Base-by-base conservation (phyloP, 805 yeast genomes). In the Ogataea dorogensis region DNA sequence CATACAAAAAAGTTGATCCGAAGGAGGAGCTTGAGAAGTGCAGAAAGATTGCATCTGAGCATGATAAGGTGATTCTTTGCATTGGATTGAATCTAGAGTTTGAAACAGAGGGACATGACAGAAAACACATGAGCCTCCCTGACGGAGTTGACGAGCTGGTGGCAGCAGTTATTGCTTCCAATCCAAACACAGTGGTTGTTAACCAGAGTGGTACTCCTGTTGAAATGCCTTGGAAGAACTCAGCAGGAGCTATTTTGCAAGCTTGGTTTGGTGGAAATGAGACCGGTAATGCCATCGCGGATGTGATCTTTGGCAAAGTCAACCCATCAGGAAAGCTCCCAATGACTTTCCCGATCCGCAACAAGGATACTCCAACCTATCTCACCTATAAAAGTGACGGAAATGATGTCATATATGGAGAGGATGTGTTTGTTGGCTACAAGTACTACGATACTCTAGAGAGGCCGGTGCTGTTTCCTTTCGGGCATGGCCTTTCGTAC, bases 371-470 rank as follows among this genome's bases (percentile, higher is more conserved):
- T 43, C 82, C 84, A 10, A 68, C 81, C 0, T 77, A 54, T 56
- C 56, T 75, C 49, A 75, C 69, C 58, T 75, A 61, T 60, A 59
- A 62, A 19, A 61, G 78, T 6, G 71, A 70, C 50, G 65, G 66
- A 50, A 82, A 82, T 27, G 58, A 70, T 33, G 75, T 70, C 20
- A 49, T 71, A 36, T 80, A 79, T 47, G 83, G 84, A 40, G 86
- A 80, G 54, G 83, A 77, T 51, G 71, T 79, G 30, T 79, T 66
- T 53, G 74, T 79, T 35, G 86, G 85, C 15, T 78, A 79, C 63
- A 63, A 76, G 41, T 75, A 60, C 61, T 80, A 75, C 56, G 84
- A 79, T 49, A 72, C 71, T 55, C 51, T 61, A 24, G 65, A 70
- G 42, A 59, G 55, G 25, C 64, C 64, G 18, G 77, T 73, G 5